phyloP scores from a whole-genome alignment of 768 basidiomycete species.

The Arthromyces matolae region DNA sequence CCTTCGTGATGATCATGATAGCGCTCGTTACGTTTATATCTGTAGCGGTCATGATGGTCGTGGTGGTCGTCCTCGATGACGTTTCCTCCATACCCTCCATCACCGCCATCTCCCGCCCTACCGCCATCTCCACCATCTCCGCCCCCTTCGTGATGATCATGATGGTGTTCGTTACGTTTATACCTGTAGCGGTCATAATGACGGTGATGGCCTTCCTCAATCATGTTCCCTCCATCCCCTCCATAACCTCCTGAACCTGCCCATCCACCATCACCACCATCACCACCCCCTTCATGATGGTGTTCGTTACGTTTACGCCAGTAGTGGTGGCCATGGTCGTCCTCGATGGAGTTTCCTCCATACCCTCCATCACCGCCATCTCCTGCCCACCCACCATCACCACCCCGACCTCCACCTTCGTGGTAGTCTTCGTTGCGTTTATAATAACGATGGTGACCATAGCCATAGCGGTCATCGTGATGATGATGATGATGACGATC shows the following conservation, averaged over 20 bases:
- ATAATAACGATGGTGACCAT: not conserved
- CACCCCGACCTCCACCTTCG: not conserved
- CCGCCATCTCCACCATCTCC: constrained; percentile 1
- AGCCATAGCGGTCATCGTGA: not conserved
- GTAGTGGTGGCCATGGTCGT: not conserved
- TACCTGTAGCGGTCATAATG: not conserved
- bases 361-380: constrained; percentile 3
- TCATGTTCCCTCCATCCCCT: constrained; percentile 5
- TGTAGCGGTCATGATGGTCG: not conserved
- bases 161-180: too few relatives aligned
- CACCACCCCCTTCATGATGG: not conserved
- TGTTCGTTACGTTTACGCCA: not conserved
- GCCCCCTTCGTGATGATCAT: not conserved
- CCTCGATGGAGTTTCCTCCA: not conserved
- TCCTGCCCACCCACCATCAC: constrained; percentile 3
- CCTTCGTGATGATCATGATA: not conserved
- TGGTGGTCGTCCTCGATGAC: not conserved
- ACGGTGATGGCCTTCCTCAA: not conserved
- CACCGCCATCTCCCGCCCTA: constrained; percentile 2
- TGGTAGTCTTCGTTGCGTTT: not conserved
- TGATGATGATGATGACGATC: not conserved
- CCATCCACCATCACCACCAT: constrained; percentile 5
- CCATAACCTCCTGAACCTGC: constrained; percentile 2
- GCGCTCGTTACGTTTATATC: not conserved
- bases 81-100: constrained; percentile 2